phyloP scores from a whole-genome alignment of 1,284 basidiomycete species.

The Leccinum variabile region DNA sequence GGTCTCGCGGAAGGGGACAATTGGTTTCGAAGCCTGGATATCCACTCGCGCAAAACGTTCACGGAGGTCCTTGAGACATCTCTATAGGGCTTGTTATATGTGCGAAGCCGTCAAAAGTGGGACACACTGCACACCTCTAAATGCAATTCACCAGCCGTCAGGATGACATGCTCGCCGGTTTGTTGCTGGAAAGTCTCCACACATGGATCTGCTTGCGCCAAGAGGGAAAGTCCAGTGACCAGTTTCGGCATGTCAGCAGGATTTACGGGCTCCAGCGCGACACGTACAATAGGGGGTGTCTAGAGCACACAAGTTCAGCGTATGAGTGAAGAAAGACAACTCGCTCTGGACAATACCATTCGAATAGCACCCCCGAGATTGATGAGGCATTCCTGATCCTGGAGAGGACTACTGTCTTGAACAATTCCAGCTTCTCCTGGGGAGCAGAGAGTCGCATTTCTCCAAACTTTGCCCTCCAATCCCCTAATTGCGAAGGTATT shows the following conservation, averaged over 20 bases:
- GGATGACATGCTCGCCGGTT: constrained; percentile 96
- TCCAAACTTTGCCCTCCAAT: constrained; percentile 85
- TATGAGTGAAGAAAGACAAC: not conserved
- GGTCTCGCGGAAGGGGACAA: constrained; percentile 98
- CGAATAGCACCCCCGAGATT: constrained; percentile 82
- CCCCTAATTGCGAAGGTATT: constrained; percentile 95
- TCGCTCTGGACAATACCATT: constrained; percentile 46
- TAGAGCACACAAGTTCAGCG: constrained; percentile 33
- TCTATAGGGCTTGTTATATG: constrained; percentile 43
- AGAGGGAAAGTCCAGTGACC: constrained; percentile 82
- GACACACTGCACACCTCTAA: constrained; percentile 65
- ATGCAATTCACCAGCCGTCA: constrained; percentile 96
- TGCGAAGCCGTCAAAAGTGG: not conserved
- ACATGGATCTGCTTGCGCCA: constrained; percentile 96
- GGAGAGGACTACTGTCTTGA: constrained; percentile 37
- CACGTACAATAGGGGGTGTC: constrained; percentile 91
- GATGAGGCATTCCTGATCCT: constrained; percentile 59
- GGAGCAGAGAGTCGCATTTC: constrained; percentile 89
- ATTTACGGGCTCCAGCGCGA: constrained; percentile 87
- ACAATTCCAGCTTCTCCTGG: constrained; percentile 48
- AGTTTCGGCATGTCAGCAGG: constrained; percentile 95
- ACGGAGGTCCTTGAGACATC: constrained; percentile 92
- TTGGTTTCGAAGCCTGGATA: constrained; percentile 92
- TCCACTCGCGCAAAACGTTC: constrained; percentile 94
- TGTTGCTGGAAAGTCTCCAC: constrained; percentile 97